Conservation (phyloP, 148 eudicot species). For the Polygonum maritimum region DNA sequence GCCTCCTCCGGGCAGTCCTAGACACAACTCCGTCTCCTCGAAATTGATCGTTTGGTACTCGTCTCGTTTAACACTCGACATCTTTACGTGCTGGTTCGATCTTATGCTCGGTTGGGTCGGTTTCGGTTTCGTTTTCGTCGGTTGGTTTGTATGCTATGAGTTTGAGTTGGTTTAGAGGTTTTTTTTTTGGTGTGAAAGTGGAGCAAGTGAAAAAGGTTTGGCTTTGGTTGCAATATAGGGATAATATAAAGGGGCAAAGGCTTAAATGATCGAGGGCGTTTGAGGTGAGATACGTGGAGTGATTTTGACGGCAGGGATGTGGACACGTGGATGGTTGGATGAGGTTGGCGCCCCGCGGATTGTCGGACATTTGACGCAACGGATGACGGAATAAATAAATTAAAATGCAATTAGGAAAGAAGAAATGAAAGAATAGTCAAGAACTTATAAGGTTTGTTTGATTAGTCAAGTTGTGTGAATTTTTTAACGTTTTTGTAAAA, state of each 20-base stretch:
- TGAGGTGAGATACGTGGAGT: background rate
- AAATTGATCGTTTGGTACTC: constrained; percentile 22
- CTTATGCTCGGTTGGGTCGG: background rate
- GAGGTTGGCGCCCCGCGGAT: background rate
- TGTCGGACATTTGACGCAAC: constrained; percentile 8
- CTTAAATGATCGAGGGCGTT: background rate
- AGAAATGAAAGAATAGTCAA: background rate
- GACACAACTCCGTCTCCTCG: constrained; percentile 45
- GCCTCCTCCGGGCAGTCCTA: constrained; percentile 28
- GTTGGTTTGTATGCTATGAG: background rate
- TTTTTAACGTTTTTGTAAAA: background rate
- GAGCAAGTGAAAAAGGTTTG: background rate
- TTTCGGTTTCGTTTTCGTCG: background rate
- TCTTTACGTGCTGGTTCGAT: background rate
- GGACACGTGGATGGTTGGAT: constrained; percentile 1
- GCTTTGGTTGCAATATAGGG: background rate
- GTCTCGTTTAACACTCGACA: constrained; percentile 1
- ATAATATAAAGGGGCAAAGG: background rate
- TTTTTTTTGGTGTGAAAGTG: background rate
- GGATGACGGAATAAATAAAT: constrained; percentile 2
- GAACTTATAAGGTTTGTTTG: background rate
- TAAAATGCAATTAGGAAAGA: background rate
- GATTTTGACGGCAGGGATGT: background rate
- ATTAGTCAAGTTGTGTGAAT: background rate
- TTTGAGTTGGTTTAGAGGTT: background rate